Conservation (phyloP, 2,329 filamentous ascomycete species). For the Curvularia lunata region DNA sequence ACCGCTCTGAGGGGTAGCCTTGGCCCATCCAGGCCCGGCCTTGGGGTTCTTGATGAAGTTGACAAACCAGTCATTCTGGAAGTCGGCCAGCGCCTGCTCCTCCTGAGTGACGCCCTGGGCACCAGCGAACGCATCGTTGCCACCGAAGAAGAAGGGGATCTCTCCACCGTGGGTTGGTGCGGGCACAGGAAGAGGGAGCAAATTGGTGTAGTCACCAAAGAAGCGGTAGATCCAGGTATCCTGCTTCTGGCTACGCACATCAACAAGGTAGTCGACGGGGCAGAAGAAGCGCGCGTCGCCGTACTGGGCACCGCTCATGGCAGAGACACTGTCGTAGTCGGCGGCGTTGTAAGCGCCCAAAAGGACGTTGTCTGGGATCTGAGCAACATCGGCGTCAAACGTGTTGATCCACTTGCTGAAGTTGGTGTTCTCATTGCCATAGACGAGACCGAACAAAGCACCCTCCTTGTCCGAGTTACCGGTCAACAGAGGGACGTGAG, state of each 20-base stretch:
- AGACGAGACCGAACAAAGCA: conserved; percentile 34
- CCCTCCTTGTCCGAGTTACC: conserved; percentile 39
- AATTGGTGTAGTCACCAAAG: conserved; percentile 51
- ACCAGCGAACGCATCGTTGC: conserved; percentile 52
- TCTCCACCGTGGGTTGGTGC: conserved; percentile 52
- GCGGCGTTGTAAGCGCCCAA: conserved; percentile 45
- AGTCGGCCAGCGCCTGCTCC: conserved; percentile 53
- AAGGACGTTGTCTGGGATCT: conserved; percentile 47
- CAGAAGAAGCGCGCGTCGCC: conserved; percentile 58
- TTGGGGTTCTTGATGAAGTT: conserved; percentile 54
- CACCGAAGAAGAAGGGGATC: conserved; percentile 56
- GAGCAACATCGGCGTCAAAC: conserved; percentile 51
- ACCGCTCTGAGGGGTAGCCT: conserved; percentile 39
- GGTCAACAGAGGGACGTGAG: conserved; percentile 34
- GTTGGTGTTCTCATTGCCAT: conserved; percentile 37
- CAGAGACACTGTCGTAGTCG: conserved; percentile 49
- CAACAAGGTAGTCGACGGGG: conserved; percentile 43
- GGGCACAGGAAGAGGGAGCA: conserved; percentile 32
- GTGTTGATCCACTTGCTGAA: conserved; percentile 55
- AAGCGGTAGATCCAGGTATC: conserved; percentile 55
- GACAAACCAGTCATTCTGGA: conserved; percentile 53
- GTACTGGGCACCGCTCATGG: conserved; percentile 52
- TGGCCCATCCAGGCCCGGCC: conserved; percentile 53
- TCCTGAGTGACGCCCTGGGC: conserved; percentile 46
- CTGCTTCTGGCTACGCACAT: conserved; percentile 49